Evolutionary conservation across 2,329 filamentous ascomycete species (phyloP).

Genomic region (Trichophyton equinum): DNA sequence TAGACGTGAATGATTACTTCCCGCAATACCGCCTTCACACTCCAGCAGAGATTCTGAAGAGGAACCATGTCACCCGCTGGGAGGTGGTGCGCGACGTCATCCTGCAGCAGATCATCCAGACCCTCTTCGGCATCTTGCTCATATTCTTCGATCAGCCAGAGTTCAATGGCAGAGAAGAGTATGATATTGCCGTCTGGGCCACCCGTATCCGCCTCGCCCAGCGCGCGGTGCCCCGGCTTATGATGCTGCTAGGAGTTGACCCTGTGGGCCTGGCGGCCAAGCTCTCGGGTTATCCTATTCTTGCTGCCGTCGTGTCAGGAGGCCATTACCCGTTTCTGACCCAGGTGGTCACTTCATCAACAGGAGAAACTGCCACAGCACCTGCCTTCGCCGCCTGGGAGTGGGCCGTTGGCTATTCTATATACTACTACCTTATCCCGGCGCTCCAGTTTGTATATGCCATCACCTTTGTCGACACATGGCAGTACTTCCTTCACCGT

Average conservation of each 20-base stretch:
- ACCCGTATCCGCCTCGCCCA: slow-evolving; percentile 68
- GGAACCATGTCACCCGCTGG: slow-evolving; percentile 74
- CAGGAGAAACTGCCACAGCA: slow-evolving; percentile 39
- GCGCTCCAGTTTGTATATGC: slow-evolving; percentile 63
- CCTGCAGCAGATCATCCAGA: slow-evolving; percentile 83
- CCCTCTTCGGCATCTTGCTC: slow-evolving; percentile 54
- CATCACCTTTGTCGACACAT: slow-evolving; percentile 73
- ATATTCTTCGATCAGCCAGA: slow-evolving; percentile 61
- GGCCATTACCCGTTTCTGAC: slow-evolving; percentile 65
- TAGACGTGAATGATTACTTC: slow-evolving; percentile 76
- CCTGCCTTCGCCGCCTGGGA: slow-evolving; percentile 80
- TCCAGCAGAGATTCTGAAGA: slow-evolving; percentile 73
- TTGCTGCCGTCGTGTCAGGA: slow-evolving; percentile 65
- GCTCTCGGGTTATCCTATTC: slow-evolving; percentile 56
- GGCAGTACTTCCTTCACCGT: slow-evolving; percentile 96
- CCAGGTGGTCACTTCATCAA: slow-evolving; percentile 42
- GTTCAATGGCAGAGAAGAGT: slow-evolving; percentile 63
- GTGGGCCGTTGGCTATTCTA: slow-evolving; percentile 54
- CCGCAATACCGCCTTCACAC: slow-evolving; percentile 90
- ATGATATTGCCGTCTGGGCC: slow-evolving; percentile 84
- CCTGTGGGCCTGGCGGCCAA: slow-evolving; percentile 62
- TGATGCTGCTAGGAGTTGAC: slow-evolving; percentile 65
- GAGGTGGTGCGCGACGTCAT: slow-evolving; percentile 85
- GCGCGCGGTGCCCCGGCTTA: slow-evolving; percentile 57
- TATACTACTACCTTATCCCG: slow-evolving; percentile 72